A percentile compares a stretch with the other conserved stretches of the same genome.
Conservation (phyloP, 2,329 filamentous ascomycete species). For the Xylaria sp. region DNA sequence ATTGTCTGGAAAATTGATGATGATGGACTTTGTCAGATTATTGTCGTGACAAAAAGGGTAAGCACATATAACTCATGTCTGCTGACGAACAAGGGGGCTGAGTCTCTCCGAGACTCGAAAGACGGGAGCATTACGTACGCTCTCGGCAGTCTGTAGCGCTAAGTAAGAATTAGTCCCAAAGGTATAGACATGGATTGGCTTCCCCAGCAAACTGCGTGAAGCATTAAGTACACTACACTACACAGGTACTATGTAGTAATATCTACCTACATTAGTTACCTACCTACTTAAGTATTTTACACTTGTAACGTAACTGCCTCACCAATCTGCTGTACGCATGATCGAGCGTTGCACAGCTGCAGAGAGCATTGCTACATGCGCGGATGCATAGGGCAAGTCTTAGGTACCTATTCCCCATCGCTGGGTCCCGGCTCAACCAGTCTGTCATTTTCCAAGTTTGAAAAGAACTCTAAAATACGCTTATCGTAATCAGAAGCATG, state of each 20-base stretch:
- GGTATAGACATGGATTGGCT: constrained; percentile 9
- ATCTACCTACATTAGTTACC: neutral
- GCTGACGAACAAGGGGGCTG: neutral
- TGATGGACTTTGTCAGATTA: neutral
- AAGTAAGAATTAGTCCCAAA: constrained; percentile 3
- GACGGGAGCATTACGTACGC: neutral
- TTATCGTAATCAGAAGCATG: neutral
- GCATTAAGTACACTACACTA: neutral
- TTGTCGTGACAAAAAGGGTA: neutral
- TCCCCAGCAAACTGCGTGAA: neutral
- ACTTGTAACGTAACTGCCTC: constrained; percentile 5
- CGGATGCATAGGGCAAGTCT: neutral
- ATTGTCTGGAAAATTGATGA: neutral
- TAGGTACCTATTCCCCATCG: neutral
- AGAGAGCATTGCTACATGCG: neutral
- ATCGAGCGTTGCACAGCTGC: constrained; percentile 1
- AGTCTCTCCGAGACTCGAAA: neutral
- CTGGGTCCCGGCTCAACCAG: neutral
- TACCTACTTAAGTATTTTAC: neutral
- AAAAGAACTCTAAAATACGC: neutral
- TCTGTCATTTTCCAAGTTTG: neutral
- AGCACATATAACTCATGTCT: neutral
- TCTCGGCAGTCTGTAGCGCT: neutral
- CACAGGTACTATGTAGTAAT: too few species aligned
- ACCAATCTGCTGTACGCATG: constrained; percentile 8